Conservation (phyloP, 2,329 filamentous ascomycete genomes). For the Pyrenophora tritici-repentis region DNA sequence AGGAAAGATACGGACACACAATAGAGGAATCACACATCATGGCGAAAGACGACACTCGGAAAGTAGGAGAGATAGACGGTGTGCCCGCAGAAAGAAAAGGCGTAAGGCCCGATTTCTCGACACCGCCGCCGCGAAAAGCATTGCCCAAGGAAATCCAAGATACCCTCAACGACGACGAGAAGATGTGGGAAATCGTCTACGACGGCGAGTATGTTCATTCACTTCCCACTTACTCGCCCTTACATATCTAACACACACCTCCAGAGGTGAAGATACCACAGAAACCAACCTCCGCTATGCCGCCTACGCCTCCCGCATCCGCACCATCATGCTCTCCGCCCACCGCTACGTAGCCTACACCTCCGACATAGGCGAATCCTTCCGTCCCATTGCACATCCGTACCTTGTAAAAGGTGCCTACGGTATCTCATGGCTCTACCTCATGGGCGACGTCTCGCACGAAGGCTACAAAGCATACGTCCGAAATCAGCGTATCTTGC, state of each 20-base stretch:
- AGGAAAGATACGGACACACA: too few species aligned
- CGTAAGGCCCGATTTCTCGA: conserved; percentile 54
- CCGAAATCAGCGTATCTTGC: conserved; percentile 76
- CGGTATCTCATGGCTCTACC: conserved; percentile 88
- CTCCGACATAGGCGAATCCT: conserved; percentile 93
- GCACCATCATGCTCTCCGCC: conserved; percentile 85
- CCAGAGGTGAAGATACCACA: conserved; percentile 75
- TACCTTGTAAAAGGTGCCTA: conserved; percentile 82
- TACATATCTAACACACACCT: conserved; percentile 1
- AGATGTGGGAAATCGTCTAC: conserved; percentile 76
- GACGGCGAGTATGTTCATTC: conserved; percentile 71
- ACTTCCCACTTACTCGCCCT: background rate
- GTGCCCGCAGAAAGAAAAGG: conserved; percentile 51
- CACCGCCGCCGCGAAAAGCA: conserved; percentile 55
- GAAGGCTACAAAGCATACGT: conserved; percentile 96
- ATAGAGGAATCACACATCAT: conserved; percentile 26
- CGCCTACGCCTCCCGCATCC: conserved; percentile 82
- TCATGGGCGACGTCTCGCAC: conserved; percentile 85
- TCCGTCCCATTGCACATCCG: conserved; percentile 89
- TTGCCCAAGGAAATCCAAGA: conserved; percentile 62
- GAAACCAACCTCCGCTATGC: conserved; percentile 88
- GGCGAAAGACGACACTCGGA: conserved; percentile 44
- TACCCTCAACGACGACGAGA: conserved; percentile 66
- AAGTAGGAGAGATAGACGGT: conserved; percentile 35
- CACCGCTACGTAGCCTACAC: conserved; percentile 98